Base-by-base conservation (phyloP, 2,329 filamentous ascomycete genomes). In the Tolypocladium capitatum region DNA sequence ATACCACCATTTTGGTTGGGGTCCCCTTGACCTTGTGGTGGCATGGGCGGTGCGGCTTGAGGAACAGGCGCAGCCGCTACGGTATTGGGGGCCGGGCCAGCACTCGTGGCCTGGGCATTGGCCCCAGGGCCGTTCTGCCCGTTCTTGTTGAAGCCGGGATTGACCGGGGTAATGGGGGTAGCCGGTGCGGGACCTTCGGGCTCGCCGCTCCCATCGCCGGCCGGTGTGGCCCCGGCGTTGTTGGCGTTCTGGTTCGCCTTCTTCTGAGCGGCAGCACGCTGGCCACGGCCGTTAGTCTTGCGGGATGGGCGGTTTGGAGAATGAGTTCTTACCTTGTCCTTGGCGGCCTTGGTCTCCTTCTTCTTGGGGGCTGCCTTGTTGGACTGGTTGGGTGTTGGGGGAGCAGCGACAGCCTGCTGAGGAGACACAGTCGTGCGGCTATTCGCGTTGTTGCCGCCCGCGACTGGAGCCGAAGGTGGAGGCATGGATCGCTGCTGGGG, bases 321-420 rank as follows among this genome's bases (percentile, higher is more conserved):
- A 21, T 4, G 38, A 36, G 30, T 28, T 58, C 70, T 68, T 75
- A 86, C 83, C 80, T 87, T 86, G 49, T 68, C 71, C 64, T 83
- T 84, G 5, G 76, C 70, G 51, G 71, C 74, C 65, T 83, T 83
- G 5, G 68, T 69, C 31, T 81, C 79, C 70, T 87, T 86, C 75
- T 91, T 91, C 65, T 87, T 89, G 1, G 84, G 83, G 32, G 78
- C 81, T 4, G 83, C 66, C 70, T 91, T 91, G 60, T 81, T 83
- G 2, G 71, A 64, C 60, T 87, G 84, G 46, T 79, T 81, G 1
- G 86, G 86, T 4, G 86, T 92, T 1, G 86, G 86, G 1, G 86
- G 86, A 33, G 83, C 83, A 7, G 79, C 75, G 50, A 74, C 78
- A 52, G 74, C 75, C 55, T 78, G 75, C 56, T 82, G 80, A 24